A percentile compares a stretch with the other conserved stretches of the same genome.
These are phyloP conservation scores for Penicillium mononematosum DNA, from an alignment of 495 filamentous ascomycete genomes.

Conservation along the genomic window DNA sequence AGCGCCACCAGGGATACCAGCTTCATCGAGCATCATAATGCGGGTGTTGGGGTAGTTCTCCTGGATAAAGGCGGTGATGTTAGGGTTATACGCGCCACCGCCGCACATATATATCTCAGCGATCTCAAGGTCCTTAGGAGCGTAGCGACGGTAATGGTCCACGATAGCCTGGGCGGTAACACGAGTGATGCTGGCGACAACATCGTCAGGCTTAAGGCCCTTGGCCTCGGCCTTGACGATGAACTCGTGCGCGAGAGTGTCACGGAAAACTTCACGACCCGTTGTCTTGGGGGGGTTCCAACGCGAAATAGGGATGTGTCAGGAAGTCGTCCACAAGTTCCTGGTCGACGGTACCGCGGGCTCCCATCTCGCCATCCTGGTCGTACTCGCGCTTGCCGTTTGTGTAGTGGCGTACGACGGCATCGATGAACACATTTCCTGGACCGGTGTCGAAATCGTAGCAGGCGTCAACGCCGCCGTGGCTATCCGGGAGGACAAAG, in stretches of 20 bases:
- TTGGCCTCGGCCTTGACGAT: constrained; percentile 45
- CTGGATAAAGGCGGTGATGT: constrained; percentile 53
- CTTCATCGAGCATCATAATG: constrained; percentile 55
- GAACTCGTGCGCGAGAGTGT: constrained; percentile 49
- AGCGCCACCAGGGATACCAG: constrained; percentile 51
- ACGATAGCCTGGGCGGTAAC: constrained; percentile 58
- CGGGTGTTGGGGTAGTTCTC: constrained; percentile 45
- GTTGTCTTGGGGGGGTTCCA: constrained; percentile 58
- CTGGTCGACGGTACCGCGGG: constrained; percentile 51
- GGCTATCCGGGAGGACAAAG: constrained; percentile 55
- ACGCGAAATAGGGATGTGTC: constrained; percentile 46
- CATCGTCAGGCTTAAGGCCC: constrained; percentile 47
- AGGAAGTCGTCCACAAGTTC: constrained; percentile 55
- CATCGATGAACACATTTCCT: constrained; percentile 44
- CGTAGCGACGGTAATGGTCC: constrained; percentile 53
- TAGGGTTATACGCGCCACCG: constrained; percentile 57
- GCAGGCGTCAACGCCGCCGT: constrained; percentile 46
- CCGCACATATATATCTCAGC: constrained; percentile 61
- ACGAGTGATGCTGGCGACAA: constrained; percentile 55
- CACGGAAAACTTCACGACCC: constrained; percentile 57
- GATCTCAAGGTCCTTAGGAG: constrained; percentile 47
- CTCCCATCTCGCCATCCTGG: constrained; percentile 52
- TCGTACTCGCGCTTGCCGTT: constrained; percentile 36
- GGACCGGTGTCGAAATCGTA: constrained; percentile 55
- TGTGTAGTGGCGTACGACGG: constrained; percentile 37